Evolutionary conservation across 1,139 yeast species (phyloP), one percentile per base, ranked within the genome.

Genomic region (Geotrichum carabidarum): DNA sequence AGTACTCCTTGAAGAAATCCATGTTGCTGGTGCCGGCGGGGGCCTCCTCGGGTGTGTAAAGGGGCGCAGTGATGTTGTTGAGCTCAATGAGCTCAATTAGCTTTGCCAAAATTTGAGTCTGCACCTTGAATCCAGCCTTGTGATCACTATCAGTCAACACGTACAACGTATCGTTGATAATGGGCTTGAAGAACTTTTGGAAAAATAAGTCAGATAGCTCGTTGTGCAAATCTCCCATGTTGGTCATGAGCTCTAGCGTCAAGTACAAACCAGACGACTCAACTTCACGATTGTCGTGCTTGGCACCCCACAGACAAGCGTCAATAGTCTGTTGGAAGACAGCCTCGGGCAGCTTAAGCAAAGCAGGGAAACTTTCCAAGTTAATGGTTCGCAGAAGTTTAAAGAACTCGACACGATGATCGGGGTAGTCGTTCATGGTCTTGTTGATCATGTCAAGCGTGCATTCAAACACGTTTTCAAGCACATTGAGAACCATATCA

Each of bases 101-200:
- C 68, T 85, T 87, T 56, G 95, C 85, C 64, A 93, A 77, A 61
- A 94, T 78, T 66, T 86, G 86, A 4, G 96, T 79, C 74, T 94
- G 99, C 64, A 83, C 80, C 61, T 86, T 81, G 74, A 93, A 93
- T 1, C 98, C 99, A 22, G 98, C 89, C 73, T 93, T 93, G 71
- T 93, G 99, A 69, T 93, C 99, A 7, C 97, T 86, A 70, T 93
- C 99, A 1, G 99, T 93, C 56, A 94, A 78, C 32, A 93, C 99
- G 65, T 81, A 88, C 68, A 94, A 91, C 1, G 95, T 86, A 69
- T 93, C 99, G 55, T 94, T 84, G 61, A 93, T 79, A 59, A 94
- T 89, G 57, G 89, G 86, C 77, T 90, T 86, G 71, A 86, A 91
- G 69, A 86, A 93, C 67, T 84, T 88, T 67, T 84, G 84, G 75